Evolutionary conservation across 306 rosid species (phyloP).

Genomic region (Cicer judaicum): DNA sequence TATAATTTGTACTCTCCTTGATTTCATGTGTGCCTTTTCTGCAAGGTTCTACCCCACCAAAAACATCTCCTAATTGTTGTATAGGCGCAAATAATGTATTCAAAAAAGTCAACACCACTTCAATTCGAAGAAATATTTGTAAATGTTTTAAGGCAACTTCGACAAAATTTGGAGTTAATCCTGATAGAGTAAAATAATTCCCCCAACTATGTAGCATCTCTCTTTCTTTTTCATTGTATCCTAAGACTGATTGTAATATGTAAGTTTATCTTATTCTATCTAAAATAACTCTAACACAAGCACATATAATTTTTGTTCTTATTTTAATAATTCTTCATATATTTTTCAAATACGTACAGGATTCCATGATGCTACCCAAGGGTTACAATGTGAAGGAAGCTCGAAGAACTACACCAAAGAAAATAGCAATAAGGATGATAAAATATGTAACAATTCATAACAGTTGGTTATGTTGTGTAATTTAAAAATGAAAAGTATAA

Average conservation of each 20-base stretch:
- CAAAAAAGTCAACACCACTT: not conserved
- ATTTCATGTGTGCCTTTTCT: not conserved
- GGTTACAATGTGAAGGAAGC: not conserved
- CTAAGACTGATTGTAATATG: not conserved
- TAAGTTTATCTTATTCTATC: not conserved
- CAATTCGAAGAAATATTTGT: not conserved
- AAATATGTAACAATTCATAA: not conserved
- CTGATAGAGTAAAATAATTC: not conserved
- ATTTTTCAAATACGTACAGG: not conserved
- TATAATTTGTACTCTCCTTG: too few relatives aligned
- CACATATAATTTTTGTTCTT: too few relatives aligned
- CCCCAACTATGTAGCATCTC: not conserved
- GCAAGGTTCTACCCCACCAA: not conserved
- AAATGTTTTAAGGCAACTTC: not conserved
- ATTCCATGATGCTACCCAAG: not conserved
- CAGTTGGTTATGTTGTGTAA: too few relatives aligned
- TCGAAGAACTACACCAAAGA: not conserved
- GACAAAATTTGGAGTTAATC: not conserved
- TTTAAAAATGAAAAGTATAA: too few relatives aligned
- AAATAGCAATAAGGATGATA: too few relatives aligned
- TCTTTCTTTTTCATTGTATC: not conserved
- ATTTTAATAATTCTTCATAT: too few relatives aligned
- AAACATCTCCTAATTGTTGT: not conserved
- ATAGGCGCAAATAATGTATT: too few relatives aligned
- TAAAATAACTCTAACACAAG: not conserved